phyloP scores from a whole-genome alignment of 768 basidiomycete species.

The Russula dissimulans region DNA sequence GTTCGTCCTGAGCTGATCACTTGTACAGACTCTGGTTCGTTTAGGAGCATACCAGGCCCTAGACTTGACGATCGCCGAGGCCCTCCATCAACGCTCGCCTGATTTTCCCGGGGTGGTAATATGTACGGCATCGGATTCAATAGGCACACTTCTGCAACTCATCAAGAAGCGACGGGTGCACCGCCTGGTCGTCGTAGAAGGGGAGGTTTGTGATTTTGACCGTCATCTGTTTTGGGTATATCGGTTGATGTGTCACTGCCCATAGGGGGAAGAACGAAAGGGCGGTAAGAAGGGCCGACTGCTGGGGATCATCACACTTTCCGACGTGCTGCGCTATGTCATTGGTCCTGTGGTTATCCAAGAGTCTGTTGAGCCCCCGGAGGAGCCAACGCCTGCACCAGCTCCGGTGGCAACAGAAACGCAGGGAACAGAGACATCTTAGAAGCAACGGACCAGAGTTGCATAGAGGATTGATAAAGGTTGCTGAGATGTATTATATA shows the following conservation, averaged over 20 bases:
- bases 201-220: slow-evolving; percentile 46
- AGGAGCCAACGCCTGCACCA: slow-evolving; percentile 7
- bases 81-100: slow-evolving; percentile 81
- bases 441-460: neutral
- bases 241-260: neutral
- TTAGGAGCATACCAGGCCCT: slow-evolving; percentile 93
- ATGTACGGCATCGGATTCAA: slow-evolving; percentile 85
- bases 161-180: slow-evolving; percentile 93
- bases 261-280: slow-evolving; percentile 66
- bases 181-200: slow-evolving; percentile 90
- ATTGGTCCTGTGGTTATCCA: slow-evolving; percentile 36
- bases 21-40: slow-evolving; percentile 76
- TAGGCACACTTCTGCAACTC: slow-evolving; percentile 81
- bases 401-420: neutral
- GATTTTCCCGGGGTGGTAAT: slow-evolving; percentile 98
- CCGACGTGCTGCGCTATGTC: slow-evolving; percentile 79
- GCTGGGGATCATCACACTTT: slow-evolving; percentile 79
- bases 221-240: neutral
- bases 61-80: slow-evolving; percentile 88
- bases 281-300: slow-evolving; percentile 79
- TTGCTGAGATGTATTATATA: neutral
- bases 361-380: slow-evolving; percentile 14
- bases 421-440: neutral
- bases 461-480: slow-evolving; percentile 9
- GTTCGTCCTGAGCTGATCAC: neutral